Evolutionary conservation across 2,329 filamentous ascomycete genomes (phyloP).

Genomic region (Septoria petroselini): DNA sequence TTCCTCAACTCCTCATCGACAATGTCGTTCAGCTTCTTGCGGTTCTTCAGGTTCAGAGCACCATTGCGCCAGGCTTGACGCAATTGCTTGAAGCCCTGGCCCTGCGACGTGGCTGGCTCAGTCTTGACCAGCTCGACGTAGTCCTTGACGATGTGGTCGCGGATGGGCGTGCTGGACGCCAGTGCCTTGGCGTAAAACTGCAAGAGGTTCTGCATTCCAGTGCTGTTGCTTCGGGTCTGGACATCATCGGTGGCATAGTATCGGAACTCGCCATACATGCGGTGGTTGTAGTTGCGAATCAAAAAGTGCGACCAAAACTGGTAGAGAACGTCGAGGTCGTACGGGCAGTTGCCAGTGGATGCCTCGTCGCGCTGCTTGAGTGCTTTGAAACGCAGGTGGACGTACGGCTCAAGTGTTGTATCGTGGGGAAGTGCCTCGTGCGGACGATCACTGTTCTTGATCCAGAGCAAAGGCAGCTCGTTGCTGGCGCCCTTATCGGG

Average conservation of each 20-base stretch:
- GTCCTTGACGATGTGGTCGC: constrained; percentile 53
- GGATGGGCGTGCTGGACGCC: constrained; percentile 50
- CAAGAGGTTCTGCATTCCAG: constrained; percentile 61
- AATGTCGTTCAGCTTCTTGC: constrained; percentile 54
- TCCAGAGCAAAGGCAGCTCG: constrained; percentile 46
- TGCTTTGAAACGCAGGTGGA: constrained; percentile 49
- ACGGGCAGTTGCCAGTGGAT: constrained; percentile 47
- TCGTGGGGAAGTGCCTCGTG: constrained; percentile 45
- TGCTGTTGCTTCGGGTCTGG: constrained; percentile 48
- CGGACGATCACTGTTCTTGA: constrained; percentile 49
- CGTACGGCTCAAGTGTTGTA: constrained; percentile 50
- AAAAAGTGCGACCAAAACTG: constrained; percentile 73
- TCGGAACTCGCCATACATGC: constrained; percentile 74
- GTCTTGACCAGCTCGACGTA: constrained; percentile 54
- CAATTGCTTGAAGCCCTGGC: constrained; percentile 51
- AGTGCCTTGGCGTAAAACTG: constrained; percentile 63
- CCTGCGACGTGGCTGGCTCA: constrained; percentile 43
- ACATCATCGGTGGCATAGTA: constrained; percentile 64
- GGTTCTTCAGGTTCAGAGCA: constrained; percentile 54
- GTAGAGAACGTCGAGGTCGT: constrained; percentile 65
- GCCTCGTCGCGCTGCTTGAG: constrained; percentile 49
- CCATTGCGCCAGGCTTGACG: constrained; percentile 55
- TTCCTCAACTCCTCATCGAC: constrained; percentile 52
- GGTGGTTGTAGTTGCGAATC: constrained; percentile 67
- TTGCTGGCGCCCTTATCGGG: constrained; percentile 22